phyloP scores from a whole-genome alignment of 306 rosid genomes.

The Dryas alaskensis region DNA sequence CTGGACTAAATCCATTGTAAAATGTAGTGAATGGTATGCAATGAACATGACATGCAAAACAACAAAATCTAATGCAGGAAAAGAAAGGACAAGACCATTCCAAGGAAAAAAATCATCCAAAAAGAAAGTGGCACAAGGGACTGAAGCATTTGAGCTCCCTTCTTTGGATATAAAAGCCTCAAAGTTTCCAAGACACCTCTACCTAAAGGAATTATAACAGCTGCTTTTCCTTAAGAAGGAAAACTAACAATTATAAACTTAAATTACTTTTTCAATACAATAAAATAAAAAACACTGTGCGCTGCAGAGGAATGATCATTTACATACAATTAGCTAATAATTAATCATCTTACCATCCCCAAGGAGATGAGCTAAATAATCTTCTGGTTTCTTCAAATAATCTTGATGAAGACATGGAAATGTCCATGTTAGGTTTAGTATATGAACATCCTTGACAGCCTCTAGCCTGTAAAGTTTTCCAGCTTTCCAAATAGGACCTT shows the following conservation, averaged over 20 bases:
- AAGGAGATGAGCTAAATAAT: constrained; percentile 91
- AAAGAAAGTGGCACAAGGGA: not conserved
- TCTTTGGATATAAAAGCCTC: not conserved
- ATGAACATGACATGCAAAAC: not conserved
- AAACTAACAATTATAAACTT: not conserved
- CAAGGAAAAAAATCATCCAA: not conserved
- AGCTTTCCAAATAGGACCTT: constrained; percentile 77
- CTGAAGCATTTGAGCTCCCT: constrained; percentile 5
- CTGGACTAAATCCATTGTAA: not conserved
- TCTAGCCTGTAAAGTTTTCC: constrained; percentile 77
- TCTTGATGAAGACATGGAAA: constrained; percentile 71
- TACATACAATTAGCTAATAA: constrained; percentile 10
- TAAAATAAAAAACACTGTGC: not conserved
- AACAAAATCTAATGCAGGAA: not conserved
- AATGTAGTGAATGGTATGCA: not conserved
- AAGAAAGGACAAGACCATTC: constrained; percentile 1
- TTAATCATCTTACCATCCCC: constrained; percentile 76
- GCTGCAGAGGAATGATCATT: not conserved
- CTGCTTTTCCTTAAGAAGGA: not conserved
- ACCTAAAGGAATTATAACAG: not conserved
- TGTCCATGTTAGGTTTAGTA: constrained; percentile 78
- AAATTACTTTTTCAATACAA: not conserved
- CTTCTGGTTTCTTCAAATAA: constrained; percentile 86
- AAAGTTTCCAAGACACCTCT: not conserved
- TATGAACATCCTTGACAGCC: constrained; percentile 92